Evolutionary conservation across 345 rosid species (phyloP), one percentile per base, ranked within the genome.

Genomic region (Hibiscus mutabilis): DNA sequence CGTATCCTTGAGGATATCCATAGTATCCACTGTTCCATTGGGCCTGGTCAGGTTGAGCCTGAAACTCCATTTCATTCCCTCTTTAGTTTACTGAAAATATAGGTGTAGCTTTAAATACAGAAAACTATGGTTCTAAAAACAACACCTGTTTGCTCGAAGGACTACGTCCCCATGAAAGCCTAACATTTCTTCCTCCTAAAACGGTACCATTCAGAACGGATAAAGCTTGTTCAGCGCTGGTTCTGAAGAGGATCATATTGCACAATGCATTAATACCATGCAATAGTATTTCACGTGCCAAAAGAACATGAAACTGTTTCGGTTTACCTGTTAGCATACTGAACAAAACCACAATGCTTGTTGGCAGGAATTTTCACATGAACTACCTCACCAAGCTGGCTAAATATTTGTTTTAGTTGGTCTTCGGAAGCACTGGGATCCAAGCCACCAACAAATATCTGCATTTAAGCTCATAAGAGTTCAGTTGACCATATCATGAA

Each of bases 81-180:
- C 35, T 70, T 18, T 57, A 70, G 56, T 58, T 70, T 14, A 7
- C 65, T 7, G 16, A 33, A 53, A 19, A 56, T 6, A 21, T 2
- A 69, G 0, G 16, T 12, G 35, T 35, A 13, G 18, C 13, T 19
- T 21, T 19, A 18, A 19, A 18, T 24, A 62, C 25, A 6, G 73
- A 72, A 93, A 92, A 53, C 27, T 52, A 33, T 11, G 22, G 31
- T 6, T 55, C 16, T 9, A 53, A 19, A 29, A 25, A 67, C 40
- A 4, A 73, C 71, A 95, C 99, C 97, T 94, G 97, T 76, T 92
- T 95, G 90, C 79, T 92, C 16, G 92, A 84, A 16, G 97, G 93
- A 75, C 96, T 95, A 58, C 93, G 99, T 5, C 97, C 97, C 99
- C 99, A 95, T 52, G 99, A 95, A 51, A 95, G 97, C 33, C 99